These are phyloP conservation scores for Omphalotus guepiniiformis DNA, from an alignment of 768 basidiomycete species.

Conservation along the genomic window DNA sequence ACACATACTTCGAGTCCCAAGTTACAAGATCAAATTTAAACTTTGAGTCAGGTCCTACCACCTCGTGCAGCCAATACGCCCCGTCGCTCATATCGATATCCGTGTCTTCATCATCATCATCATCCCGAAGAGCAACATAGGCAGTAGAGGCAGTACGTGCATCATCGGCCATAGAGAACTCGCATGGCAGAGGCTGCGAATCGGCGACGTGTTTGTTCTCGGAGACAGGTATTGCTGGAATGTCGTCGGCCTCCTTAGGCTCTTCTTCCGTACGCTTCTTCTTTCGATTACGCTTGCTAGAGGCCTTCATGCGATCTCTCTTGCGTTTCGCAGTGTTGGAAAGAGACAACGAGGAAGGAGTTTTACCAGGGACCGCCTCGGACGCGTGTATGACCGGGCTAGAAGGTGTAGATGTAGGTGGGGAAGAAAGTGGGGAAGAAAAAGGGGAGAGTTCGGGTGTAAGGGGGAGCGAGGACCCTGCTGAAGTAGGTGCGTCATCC, in stretches of 20 bases:
- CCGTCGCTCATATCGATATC: too few relatives aligned
- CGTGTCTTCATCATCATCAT: too few relatives aligned
- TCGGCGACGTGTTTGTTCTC: background rate
- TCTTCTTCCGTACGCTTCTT: too few relatives aligned
- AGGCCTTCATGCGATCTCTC: background rate
- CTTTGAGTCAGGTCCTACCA: background rate
- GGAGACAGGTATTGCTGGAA: background rate
- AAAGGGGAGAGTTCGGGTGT: too few relatives aligned
- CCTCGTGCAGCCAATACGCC: background rate
- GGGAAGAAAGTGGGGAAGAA: background rate
- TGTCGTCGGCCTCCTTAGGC: too few relatives aligned
- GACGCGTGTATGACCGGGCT: too few relatives aligned
- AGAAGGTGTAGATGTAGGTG: background rate
- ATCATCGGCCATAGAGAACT: background rate
- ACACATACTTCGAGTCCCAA: background rate
- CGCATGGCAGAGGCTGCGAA: background rate
- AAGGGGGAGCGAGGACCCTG: background rate
- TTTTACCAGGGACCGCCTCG: background rate
- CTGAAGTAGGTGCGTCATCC: background rate
- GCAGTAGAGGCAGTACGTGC: background rate
- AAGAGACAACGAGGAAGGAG: background rate
- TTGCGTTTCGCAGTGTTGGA: background rate
- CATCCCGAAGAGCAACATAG: background rate
- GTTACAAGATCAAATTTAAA: background rate
- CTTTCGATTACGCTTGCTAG: background rate